A percentile compares a stretch with the other conserved stretches of the same genome.
Evolutionary conservation across 1,284 basidiomycete species (phyloP).

Genomic region (Cryptococcus sp.): DNA sequence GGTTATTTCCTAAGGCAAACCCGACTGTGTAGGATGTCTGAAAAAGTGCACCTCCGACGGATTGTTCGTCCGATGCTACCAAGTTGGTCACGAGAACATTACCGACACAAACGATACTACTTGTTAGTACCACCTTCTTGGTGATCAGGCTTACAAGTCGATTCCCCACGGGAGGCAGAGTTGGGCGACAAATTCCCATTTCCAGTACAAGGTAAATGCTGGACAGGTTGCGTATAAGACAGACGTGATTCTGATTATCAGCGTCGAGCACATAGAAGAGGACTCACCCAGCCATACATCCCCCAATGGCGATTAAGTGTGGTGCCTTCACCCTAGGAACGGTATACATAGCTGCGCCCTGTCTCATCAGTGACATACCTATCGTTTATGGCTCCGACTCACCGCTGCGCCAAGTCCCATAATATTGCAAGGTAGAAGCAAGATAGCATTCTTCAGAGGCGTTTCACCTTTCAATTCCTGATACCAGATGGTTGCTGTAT

Average conservation of each 20-base stretch:
- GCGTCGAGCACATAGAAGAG: not conserved
- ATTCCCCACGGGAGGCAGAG: slow-evolving; percentile 32
- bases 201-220: slow-evolving; percentile 28
- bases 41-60: slow-evolving; percentile 31
- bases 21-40: slow-evolving; percentile 27
- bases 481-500: slow-evolving; percentile 23
- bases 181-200: slow-evolving; percentile 25
- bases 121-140: not conserved
- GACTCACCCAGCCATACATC: slow-evolving; percentile 7
- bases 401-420: slow-evolving; percentile 21
- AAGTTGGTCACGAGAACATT: slow-evolving; percentile 35
- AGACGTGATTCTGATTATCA: slow-evolving; percentile 9
- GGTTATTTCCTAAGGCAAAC: slow-evolving; percentile 25
- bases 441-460: slow-evolving; percentile 22
- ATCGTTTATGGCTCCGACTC: slow-evolving; percentile 1
- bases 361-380: not conserved
- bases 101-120: slow-evolving; percentile 27
- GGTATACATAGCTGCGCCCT: slow-evolving; percentile 1
- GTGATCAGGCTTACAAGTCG: slow-evolving; percentile 17
- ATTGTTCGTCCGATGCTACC: slow-evolving; percentile 30
- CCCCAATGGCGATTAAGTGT: slow-evolving; percentile 26
- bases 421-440: slow-evolving; percentile 24
- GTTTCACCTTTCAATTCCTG: slow-evolving; percentile 21
- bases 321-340: slow-evolving; percentile 23
- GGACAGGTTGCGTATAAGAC: slow-evolving; percentile 29